phyloP scores from a whole-genome alignment of 2,329 filamentous ascomycete species.

The Pyrenophora graminea region DNA sequence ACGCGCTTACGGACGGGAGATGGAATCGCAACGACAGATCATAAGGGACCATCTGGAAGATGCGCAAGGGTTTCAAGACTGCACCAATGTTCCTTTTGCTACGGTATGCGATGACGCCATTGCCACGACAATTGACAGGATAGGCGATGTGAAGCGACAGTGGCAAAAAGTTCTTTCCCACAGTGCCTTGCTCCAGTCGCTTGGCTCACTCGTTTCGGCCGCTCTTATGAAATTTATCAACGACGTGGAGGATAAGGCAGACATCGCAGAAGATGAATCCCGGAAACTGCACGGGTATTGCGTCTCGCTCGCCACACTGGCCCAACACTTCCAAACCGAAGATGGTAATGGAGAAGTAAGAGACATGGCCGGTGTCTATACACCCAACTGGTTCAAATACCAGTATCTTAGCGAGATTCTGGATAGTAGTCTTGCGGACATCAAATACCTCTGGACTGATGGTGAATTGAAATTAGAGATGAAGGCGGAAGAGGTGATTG shows the following conservation, averaged over 20 bases:
- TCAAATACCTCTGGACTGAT: slow-evolving; percentile 68
- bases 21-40: slow-evolving; percentile 67
- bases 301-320: slow-evolving; percentile 59
- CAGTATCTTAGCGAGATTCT: slow-evolving; percentile 67
- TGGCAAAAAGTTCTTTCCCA: slow-evolving; percentile 64
- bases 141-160: slow-evolving; percentile 60
- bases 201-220: slow-evolving; percentile 62
- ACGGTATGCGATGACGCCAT: slow-evolving; percentile 65
- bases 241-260: slow-evolving; percentile 65
- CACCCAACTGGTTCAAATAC: slow-evolving; percentile 67
- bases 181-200: slow-evolving; percentile 64
- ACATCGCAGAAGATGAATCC: slow-evolving; percentile 67
- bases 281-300: slow-evolving; percentile 62
- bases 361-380: slow-evolving; percentile 65
- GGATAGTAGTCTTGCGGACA: slow-evolving; percentile 66
- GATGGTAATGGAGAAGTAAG: slow-evolving; percentile 47
- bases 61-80: slow-evolving; percentile 64
- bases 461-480: slow-evolving; percentile 68
- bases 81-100: slow-evolving; percentile 63
- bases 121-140: slow-evolving; percentile 60
- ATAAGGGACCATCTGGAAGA: slow-evolving; percentile 65
- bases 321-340: slow-evolving; percentile 60
- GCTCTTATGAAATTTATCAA: slow-evolving; percentile 63
- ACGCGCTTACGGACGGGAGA: slow-evolving; percentile 64
- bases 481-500: slow-evolving; percentile 63